Base-by-base conservation (phyloP, 164 flowering plant species). In the Akebia trifoliata region DNA sequence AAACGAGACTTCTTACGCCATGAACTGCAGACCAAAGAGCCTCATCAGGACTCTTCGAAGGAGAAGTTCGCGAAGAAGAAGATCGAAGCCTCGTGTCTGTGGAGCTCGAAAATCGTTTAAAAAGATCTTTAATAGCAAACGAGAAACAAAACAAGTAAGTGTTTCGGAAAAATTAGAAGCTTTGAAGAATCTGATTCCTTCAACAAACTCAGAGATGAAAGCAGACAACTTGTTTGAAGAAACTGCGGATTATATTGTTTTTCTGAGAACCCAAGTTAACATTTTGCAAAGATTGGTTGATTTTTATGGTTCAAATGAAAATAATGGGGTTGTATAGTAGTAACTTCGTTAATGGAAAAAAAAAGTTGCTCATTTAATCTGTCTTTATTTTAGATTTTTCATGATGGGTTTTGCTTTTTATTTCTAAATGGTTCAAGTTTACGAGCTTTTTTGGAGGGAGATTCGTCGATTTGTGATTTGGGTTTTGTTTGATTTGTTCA, bases 201-300 rank as follows among this genome's bases (percentile, higher is more conserved):
- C 74, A 39, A 44, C 34, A 20, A 45, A 37, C 20, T 72, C 56
- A 22, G 76, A 65, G 30, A 67, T 59, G 29, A 69, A 74, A 47
- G 57, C 81, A 12, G 96, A 81, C 26, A 64, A 64, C 39, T 50
- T 89, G 69, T 82, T 86, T 50, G 56, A 78, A 39, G 79, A 84
- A 56, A 86, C 96, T 0, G 96, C 94, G 3, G 76, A 83, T 31
- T 78, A 86, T 72, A 89, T 89, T 63, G 57, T 84, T 12, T 62
- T 51, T 4, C 60, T 89, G 65, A 71, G 69, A 66, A 75, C 76
- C 56, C 87, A 80, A 59, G 85, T 86, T 20, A 56, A 64, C 26
- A 54, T 89, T 56, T 75, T 89, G 74, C 96, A 86, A 73, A 72
- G 65, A 21, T 56, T 89, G 61, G 57, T 86, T 28, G 80, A 81